These are phyloP conservation scores for Metarhizium anisopliae DNA, from an alignment of 2,329 filamentous ascomycete genomes.

Conservation along the genomic window DNA sequence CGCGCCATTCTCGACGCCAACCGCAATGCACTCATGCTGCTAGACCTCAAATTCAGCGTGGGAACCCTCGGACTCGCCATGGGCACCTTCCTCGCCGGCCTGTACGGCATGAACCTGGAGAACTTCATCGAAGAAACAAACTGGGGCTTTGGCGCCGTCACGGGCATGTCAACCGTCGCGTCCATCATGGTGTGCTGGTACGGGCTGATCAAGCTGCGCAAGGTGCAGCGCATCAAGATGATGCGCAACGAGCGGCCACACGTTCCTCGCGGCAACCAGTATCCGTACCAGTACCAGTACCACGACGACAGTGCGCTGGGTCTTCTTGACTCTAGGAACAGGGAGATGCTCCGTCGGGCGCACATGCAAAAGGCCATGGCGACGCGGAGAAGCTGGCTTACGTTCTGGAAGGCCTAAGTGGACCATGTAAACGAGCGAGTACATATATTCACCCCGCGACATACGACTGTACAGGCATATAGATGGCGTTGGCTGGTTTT, in stretches of 20 bases:
- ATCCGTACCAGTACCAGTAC: constrained; percentile 16
- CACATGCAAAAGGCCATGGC: constrained; percentile 37
- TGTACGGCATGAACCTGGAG: constrained; percentile 99
- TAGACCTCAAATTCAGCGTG: constrained; percentile 94
- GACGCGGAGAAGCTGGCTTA: constrained; percentile 23
- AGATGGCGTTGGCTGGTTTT: constrained; percentile 5
- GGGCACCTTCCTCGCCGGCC: constrained; percentile 89
- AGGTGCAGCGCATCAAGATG: constrained; percentile 85
- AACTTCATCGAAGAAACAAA: constrained; percentile 96
- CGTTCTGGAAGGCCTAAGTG: constrained; percentile 6
- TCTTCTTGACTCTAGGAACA: constrained; percentile 43
- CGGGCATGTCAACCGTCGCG: constrained; percentile 59
- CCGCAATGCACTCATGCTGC: constrained; percentile 93
- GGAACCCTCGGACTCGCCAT: constrained; percentile 90
- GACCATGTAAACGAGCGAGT: not conserved
- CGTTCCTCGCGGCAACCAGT: constrained; percentile 29
- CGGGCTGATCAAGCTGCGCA: constrained; percentile 73
- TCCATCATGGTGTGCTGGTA: constrained; percentile 74
- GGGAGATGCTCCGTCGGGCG: constrained; percentile 44
- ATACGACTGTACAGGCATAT: not conserved
- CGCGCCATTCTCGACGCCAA: constrained; percentile 97
- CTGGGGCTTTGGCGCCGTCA: constrained; percentile 74
- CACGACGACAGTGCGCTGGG: constrained; percentile 39
- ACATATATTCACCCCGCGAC: not conserved
- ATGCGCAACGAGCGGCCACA: constrained; percentile 37